A percentile compares a stretch with the other conserved stretches of the same genome.
These are phyloP conservation scores for Orbilia quercus DNA, from an alignment of 2,329 filamentous ascomycete genomes.

Conservation along the genomic window DNA sequence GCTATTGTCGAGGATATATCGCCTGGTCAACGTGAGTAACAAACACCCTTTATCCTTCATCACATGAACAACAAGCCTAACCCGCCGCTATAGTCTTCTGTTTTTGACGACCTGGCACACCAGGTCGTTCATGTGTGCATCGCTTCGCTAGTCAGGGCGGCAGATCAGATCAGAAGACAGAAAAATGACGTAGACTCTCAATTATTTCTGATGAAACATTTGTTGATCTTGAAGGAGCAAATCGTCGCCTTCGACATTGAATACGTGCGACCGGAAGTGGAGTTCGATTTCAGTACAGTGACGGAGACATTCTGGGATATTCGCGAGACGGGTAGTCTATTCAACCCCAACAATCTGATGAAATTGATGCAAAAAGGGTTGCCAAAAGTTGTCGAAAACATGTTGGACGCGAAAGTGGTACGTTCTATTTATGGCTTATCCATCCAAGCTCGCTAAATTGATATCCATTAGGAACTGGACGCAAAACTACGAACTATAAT, in stretches of 20 bases:
- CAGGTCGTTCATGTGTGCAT: slow-evolving; percentile 92
- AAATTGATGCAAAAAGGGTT: slow-evolving; percentile 71
- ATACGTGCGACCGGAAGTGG: slow-evolving; percentile 73
- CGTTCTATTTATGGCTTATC: not conserved
- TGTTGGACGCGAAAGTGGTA: slow-evolving; percentile 76
- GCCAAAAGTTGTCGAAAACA: slow-evolving; percentile 75
- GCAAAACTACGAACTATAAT: slow-evolving; percentile 72
- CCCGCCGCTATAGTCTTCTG: slow-evolving; percentile 67
- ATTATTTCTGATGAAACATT: slow-evolving; percentile 92
- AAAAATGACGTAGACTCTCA: slow-evolving; percentile 77
- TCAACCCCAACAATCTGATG: slow-evolving; percentile 73
- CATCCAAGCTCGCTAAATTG: slow-evolving; percentile 18
- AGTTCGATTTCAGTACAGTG: slow-evolving; percentile 74
- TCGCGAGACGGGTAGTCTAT: slow-evolving; percentile 73
- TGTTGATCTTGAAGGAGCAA: slow-evolving; percentile 94
- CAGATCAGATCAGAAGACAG: slow-evolving; percentile 73
- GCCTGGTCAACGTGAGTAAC: slow-evolving; percentile 72
- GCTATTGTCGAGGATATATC: slow-evolving; percentile 76
- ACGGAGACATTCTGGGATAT: slow-evolving; percentile 76
- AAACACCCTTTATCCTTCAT: not conserved
- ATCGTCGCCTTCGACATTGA: slow-evolving; percentile 96
- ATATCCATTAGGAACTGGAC: slow-evolving; percentile 67
- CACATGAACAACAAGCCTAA: slow-evolving; percentile 47
- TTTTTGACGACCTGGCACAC: slow-evolving; percentile 78
- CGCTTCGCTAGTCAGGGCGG: slow-evolving; percentile 78